Evolutionary conservation across 2,329 filamentous ascomycete species (phyloP).

Genomic region (Cladosporium sp.): DNA sequence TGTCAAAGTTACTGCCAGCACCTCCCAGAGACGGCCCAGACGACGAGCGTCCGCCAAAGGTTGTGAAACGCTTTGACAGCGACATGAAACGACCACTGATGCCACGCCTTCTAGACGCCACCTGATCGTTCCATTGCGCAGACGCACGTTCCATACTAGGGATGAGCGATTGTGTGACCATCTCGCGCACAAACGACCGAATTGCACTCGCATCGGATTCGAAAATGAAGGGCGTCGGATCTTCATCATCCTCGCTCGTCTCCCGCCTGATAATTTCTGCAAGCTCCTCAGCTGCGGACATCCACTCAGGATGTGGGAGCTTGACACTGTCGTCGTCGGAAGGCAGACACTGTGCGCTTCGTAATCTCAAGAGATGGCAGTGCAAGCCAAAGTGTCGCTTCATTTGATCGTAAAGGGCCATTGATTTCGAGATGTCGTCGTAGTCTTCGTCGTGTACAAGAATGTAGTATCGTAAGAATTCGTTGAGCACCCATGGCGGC

Average conservation of each 20-base stretch:
- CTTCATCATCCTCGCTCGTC: slow-evolving; percentile 67
- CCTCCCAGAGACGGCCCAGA: slow-evolving; percentile 51
- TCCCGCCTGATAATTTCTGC: slow-evolving; percentile 57
- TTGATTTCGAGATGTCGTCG: slow-evolving; percentile 88
- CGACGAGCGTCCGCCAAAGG: slow-evolving; percentile 68
- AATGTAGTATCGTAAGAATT: slow-evolving; percentile 94
- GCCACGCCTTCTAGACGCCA: slow-evolving; percentile 84
- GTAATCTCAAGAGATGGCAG: slow-evolving; percentile 84
- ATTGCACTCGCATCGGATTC: slow-evolving; percentile 90
- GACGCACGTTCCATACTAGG: slow-evolving; percentile 95
- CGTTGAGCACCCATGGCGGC: slow-evolving; percentile 83
- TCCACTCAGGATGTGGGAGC: slow-evolving; percentile 82
- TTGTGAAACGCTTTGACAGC: slow-evolving; percentile 84
- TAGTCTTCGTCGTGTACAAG: slow-evolving; percentile 94
- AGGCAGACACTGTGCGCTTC: slow-evolving; percentile 80
- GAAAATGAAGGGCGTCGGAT: slow-evolving; percentile 76
- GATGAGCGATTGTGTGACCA: slow-evolving; percentile 91
- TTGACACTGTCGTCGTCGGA: slow-evolving; percentile 89
- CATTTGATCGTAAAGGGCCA: slow-evolving; percentile 94
- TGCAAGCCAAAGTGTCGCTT: slow-evolving; percentile 96
- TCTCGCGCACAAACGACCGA: slow-evolving; percentile 84
- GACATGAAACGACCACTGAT: slow-evolving; percentile 93
- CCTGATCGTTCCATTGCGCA: slow-evolving; percentile 94
- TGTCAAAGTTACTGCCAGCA: slow-evolving; percentile 71
- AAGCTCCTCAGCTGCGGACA: slow-evolving; percentile 82